Evolutionary conservation across 2,329 filamentous ascomycete species (phyloP).

Genomic region (Samsoniella hepiali): DNA sequence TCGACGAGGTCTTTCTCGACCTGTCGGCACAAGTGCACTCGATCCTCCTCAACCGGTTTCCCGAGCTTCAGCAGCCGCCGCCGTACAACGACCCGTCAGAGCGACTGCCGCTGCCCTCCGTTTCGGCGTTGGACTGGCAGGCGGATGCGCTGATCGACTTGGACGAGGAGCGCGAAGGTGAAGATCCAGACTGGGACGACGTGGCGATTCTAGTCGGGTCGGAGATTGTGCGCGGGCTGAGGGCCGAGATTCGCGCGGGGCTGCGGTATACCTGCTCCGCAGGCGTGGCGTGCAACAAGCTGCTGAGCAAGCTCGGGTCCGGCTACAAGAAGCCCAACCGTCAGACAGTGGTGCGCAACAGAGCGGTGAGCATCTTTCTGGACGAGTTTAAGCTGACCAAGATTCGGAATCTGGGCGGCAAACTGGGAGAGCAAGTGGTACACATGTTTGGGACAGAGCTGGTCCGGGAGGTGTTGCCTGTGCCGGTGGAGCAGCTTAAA

Average conservation of each 20-base stretch:
- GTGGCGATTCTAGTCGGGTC: slow-evolving; percentile 81
- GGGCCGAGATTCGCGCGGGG: slow-evolving; percentile 63
- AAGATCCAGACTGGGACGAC: slow-evolving; percentile 95
- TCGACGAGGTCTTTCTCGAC: slow-evolving; percentile 95
- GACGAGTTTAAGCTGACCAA: slow-evolving; percentile 88
- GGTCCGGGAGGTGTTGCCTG: slow-evolving; percentile 69
- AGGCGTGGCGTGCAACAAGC: slow-evolving; percentile 87
- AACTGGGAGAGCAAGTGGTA: slow-evolving; percentile 82
- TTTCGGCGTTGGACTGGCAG: slow-evolving; percentile 75
- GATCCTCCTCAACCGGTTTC: slow-evolving; percentile 71
- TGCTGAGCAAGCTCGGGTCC: slow-evolving; percentile 90
- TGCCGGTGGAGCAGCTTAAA: slow-evolving; percentile 73
- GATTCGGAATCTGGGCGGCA: slow-evolving; percentile 91
- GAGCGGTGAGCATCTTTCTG: slow-evolving; percentile 76
- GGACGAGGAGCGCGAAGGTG: slow-evolving; percentile 69
- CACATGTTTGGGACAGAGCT: slow-evolving; percentile 78
- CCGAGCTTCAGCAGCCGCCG: slow-evolving; percentile 63
- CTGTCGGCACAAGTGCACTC: slow-evolving; percentile 79
- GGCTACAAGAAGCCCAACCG: slow-evolving; percentile 89
- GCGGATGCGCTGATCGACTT: slow-evolving; percentile 79
- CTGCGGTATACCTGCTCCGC: slow-evolving; percentile 89
- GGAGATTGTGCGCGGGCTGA: slow-evolving; percentile 78
- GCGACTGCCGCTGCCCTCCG: slow-evolving; percentile 64
- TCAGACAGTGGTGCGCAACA: slow-evolving; percentile 89
- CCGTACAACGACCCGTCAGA: slow-evolving; percentile 72